Evolutionary conservation across 345 rosid species (phyloP).

Genomic region (Eutrema japonicum): DNA sequence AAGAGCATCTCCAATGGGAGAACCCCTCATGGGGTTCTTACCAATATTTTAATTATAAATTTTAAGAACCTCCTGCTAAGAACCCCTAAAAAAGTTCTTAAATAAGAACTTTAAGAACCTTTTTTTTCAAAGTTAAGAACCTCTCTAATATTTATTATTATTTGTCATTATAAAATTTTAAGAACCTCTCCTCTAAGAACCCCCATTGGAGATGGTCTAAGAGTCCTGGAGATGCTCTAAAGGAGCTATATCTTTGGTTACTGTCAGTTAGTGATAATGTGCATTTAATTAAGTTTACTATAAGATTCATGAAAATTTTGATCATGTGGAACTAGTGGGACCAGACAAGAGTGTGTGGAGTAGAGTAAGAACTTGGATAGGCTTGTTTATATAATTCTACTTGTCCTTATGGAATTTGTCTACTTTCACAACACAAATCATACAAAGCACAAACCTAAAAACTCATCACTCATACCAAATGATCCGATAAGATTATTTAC

Average conservation of each 20-base stretch:
- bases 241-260: neutral
- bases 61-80: too few relatives aligned
- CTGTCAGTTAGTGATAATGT: neutral
- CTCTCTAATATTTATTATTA: too few relatives aligned
- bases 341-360: slow-evolving; percentile 31
- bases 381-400: slow-evolving; percentile 25
- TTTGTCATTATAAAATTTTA: too few relatives aligned
- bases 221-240: too few relatives aligned
- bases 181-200: too few relatives aligned
- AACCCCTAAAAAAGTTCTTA: too few relatives aligned
- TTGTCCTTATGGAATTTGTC: slow-evolving; percentile 60
- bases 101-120: too few relatives aligned
- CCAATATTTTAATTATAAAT: too few relatives aligned
- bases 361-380: slow-evolving; percentile 30
- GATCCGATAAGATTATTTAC: slow-evolving; percentile 34
- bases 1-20: too few relatives aligned
- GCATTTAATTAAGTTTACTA: neutral
- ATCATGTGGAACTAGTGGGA: slow-evolving; percentile 20
- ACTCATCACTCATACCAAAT: slow-evolving; percentile 33
- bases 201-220: too few relatives aligned
- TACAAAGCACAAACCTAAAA: slow-evolving; percentile 8
- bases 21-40: too few relatives aligned
- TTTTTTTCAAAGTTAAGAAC: too few relatives aligned
- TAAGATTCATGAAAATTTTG: neutral
- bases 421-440: slow-evolving; percentile 33